These are phyloP conservation scores for Chaetomium strumarium DNA, from an alignment of 2,329 filamentous ascomycete species.

Conservation along the genomic window DNA sequence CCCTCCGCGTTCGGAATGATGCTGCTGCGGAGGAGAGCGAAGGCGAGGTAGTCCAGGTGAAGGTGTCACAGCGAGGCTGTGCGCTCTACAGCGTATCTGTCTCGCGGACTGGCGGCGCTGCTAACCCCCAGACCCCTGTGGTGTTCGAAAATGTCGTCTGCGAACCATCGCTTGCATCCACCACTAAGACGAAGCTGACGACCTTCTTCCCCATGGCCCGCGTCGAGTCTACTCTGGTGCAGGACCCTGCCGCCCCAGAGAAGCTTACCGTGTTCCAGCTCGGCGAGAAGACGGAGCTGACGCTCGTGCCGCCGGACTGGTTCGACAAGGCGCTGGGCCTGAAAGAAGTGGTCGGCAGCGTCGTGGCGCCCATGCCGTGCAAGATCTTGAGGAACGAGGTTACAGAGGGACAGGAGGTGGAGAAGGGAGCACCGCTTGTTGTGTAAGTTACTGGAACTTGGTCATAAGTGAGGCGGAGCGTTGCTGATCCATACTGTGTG, in stretches of 20 bases:
- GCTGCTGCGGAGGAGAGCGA: conserved; percentile 45
- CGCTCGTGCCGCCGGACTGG: conserved; percentile 64
- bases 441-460: conserved; percentile 52
- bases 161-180: conserved; percentile 31
- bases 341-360: conserved; percentile 74
- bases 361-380: conserved; percentile 93
- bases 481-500: conserved; percentile 23
- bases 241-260: conserved; percentile 43
- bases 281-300: conserved; percentile 53
- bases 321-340: conserved; percentile 80
- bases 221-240: conserved; percentile 71
- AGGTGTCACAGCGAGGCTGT: conserved; percentile 42
- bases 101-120: conserved; percentile 31
- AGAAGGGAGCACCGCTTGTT: conserved; percentile 80
- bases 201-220: conserved; percentile 79
- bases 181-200: conserved; percentile 42
- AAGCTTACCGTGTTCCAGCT: conserved; percentile 73
- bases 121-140: conserved; percentile 30
- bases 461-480: not conserved
- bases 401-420: conserved; percentile 70
- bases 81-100: conserved; percentile 44
- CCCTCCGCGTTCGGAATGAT: conserved; percentile 49
- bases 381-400: conserved; percentile 92
- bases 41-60: conserved; percentile 47
- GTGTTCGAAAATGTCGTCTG: conserved; percentile 43